Evolutionary conservation across 1,139 yeast species (phyloP), one percentile per base, ranked within the genome.

Genomic region (Saccharomyces hybrid): DNA sequence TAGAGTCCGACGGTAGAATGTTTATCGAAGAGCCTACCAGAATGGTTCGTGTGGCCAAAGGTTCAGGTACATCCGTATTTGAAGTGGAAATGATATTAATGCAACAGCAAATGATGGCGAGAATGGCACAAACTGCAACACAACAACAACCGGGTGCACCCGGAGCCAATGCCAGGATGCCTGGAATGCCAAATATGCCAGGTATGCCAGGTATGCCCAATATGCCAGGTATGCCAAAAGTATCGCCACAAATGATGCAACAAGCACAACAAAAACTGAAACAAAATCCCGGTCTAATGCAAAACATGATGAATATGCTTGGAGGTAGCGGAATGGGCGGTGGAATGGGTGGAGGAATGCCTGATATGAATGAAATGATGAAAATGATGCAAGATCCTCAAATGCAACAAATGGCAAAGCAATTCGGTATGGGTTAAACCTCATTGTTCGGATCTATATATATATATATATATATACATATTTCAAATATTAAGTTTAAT

Each of bases 71-170:
- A 46, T 77, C 93, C 2, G 96, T 88, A 0, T 83, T 90, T 3
- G 99, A 93, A 63, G 97, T 93, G 26, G 97, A 93, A 70, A 90
- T 90, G 80, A 89, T 91, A 32, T 76, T 93, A 59, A 82, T 85
- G 73, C 99, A 93, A 73, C 97, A 89, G 70, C 82, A 88, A 71
- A 86, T 90, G 86, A 90, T 93, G 96, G 91, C 96, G 2, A 78
- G 85, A 52, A 89, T 93, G 95, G 98, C 97, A 2, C 80, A 80
- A 69, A 81, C 83, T 61, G 82, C 88, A 6, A 81, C 42, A 14
- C 42, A 34, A 8, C 42, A 34, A 34, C 42, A 34, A 34, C 42
- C 42, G 16, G 42, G 42, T 8, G 42, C 42, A 2, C 42, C 42
- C 9, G 42, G 42, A 3, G 42, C 19, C 11, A 34, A 14, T 34